Evolutionary conservation across 306 rosid genomes (phyloP).

Genomic region (Abrus pulchellus): DNA sequence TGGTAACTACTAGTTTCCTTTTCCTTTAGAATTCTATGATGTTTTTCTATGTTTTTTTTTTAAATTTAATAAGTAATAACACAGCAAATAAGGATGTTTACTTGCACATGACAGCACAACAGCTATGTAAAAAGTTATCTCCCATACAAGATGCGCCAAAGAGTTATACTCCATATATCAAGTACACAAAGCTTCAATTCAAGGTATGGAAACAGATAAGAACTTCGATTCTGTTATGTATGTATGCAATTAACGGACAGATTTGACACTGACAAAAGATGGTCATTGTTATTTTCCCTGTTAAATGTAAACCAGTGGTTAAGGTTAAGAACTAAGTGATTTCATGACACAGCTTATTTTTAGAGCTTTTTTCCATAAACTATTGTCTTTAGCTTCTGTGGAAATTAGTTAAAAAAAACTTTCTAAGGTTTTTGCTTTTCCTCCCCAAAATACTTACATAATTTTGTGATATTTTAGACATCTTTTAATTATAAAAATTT

Average conservation of each 20-base stretch:
- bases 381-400: not conserved
- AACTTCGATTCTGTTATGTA: conserved; percentile 31
- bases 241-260: conserved; percentile 22
- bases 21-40: conserved; percentile 26
- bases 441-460: not conserved
- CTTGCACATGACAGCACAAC: conserved; percentile 53
- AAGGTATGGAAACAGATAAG: conserved; percentile 62
- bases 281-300: conserved; percentile 27
- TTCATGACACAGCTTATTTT: not conserved
- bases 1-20: conserved; percentile 60
- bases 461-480: not conserved
- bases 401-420: not conserved
- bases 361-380: not conserved
- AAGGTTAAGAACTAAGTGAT: not conserved
- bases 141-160: conserved; percentile 58
- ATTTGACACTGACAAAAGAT: conserved; percentile 23
- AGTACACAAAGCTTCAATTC: conserved; percentile 87
- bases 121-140: conserved; percentile 53
- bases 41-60: not conserved
- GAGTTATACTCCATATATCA: conserved; percentile 79
- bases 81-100: conserved; percentile 56
- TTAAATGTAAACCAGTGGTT: not conserved
- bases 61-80: conserved; percentile 1
- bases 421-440: not conserved
- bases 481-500: not conserved